Conservation (phyloP, 805 yeast genomes). For the Candida nemodendra region DNA sequence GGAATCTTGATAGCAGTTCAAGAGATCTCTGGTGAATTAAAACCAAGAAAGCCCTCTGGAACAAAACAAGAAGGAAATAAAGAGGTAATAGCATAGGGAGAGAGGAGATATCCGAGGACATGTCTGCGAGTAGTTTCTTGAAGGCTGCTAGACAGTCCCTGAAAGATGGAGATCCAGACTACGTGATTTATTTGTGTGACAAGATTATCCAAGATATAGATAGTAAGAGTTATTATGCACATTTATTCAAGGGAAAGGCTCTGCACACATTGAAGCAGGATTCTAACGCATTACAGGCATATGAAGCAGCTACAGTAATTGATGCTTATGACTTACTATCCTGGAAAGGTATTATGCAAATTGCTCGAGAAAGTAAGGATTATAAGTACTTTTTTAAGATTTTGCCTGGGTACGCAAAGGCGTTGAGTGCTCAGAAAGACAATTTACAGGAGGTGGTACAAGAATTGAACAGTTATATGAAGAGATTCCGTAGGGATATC, state of each 20-base stretch:
- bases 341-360: slow-evolving; percentile 76
- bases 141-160: slow-evolving; percentile 54
- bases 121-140: slow-evolving; percentile 29
- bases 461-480: slow-evolving; percentile 47
- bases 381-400: slow-evolving; percentile 46
- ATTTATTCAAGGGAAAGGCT: slow-evolving; percentile 71
- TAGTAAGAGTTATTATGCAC: slow-evolving; percentile 59
- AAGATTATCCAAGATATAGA: slow-evolving; percentile 57
- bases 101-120: neutral
- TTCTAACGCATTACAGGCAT: slow-evolving; percentile 41
- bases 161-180: slow-evolving; percentile 56
- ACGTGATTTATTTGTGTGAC: slow-evolving; percentile 55
- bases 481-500: slow-evolving; percentile 20
- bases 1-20: too few species aligned
- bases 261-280: slow-evolving; percentile 43
- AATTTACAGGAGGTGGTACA: slow-evolving; percentile 48
- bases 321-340: slow-evolving; percentile 57
- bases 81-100: too few species aligned
- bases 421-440: slow-evolving; percentile 41
- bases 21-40: too few species aligned
- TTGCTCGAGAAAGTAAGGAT: slow-evolving; percentile 39
- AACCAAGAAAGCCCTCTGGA: too few species aligned
- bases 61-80: too few species aligned
- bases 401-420: slow-evolving; percentile 43
- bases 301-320: slow-evolving; percentile 47